These are phyloP conservation scores for Lachnellula subtilissima DNA, from an alignment of 2,329 filamentous ascomycete genomes.

Conservation along the genomic window DNA sequence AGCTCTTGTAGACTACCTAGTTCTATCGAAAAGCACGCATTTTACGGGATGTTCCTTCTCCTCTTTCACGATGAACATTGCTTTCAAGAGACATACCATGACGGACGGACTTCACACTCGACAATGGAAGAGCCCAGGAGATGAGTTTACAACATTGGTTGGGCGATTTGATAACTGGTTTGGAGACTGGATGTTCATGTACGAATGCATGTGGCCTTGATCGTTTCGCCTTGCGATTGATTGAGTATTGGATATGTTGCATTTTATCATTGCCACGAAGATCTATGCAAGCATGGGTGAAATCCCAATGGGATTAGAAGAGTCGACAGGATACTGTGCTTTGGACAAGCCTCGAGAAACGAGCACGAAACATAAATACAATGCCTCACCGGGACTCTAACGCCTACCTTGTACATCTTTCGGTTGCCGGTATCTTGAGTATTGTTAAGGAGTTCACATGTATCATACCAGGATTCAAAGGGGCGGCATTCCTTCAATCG, in stretches of 20 bases:
- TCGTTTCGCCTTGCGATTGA: neutral
- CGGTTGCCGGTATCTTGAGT: neutral
- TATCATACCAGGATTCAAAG: neutral
- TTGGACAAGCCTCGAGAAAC: too few species aligned
- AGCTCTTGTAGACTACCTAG: conserved; percentile 46
- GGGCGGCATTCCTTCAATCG: neutral
- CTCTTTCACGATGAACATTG: conserved; percentile 45
- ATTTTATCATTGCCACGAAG: neutral
- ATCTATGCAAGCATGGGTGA: neutral
- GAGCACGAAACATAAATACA: neutral
- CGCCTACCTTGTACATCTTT: neutral
- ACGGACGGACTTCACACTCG: conserved; percentile 29
- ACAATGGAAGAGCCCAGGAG: conserved; percentile 41
- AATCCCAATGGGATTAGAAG: neutral
- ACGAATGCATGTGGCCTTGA: conserved; percentile 31
- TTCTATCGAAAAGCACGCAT: conserved; percentile 40
- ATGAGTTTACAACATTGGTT: conserved; percentile 40
- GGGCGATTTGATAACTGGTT: conserved; percentile 43
- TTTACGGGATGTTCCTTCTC: conserved; percentile 45
- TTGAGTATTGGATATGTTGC: neutral
- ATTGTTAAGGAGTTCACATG: too few species aligned
- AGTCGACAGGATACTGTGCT: neutral
- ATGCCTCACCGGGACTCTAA: neutral
- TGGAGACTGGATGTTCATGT: conserved; percentile 45
- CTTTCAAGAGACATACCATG: conserved; percentile 42